Percentiles rank a stretch among this genome's conserved stretches.
These are phyloP conservation scores for Aspergillus sclerotialis DNA, from an alignment of 2,329 filamentous ascomycete genomes.

Conservation along the genomic window DNA sequence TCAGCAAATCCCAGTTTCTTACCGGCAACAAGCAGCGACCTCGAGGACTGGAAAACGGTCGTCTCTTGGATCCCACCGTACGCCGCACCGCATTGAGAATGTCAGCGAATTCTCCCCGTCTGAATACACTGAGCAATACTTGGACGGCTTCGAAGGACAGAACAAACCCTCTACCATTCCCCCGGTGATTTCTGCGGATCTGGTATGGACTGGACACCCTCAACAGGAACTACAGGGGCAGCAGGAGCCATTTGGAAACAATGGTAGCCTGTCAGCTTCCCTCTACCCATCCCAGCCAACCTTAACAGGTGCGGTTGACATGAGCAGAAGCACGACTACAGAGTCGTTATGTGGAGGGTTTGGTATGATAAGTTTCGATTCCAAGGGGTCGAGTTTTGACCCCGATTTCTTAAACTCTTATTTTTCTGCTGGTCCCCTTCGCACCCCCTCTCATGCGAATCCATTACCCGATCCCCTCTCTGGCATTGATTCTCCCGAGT, in stretches of 20 bases:
- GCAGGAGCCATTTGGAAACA: conserved; percentile 15
- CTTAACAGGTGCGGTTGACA: conserved; percentile 30
- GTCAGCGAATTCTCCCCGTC: conserved; percentile 37
- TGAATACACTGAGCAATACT: conserved; percentile 32
- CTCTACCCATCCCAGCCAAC: conserved; percentile 19
- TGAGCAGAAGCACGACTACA: conserved; percentile 40
- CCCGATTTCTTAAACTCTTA: conserved; percentile 21
- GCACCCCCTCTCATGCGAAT: conserved; percentile 23
- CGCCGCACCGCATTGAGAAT: conserved; percentile 24
- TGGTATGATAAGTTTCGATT: conserved; percentile 40
- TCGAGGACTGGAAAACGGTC: conserved; percentile 22
- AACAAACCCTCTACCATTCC: conserved; percentile 15
- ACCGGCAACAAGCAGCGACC: conserved; percentile 18
- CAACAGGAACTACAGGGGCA: conserved; percentile 14
- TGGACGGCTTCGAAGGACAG: conserved; percentile 23
- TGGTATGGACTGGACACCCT: conserved; percentile 17
- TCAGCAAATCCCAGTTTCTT: conserved; percentile 28
- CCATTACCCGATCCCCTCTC: conserved; percentile 14
- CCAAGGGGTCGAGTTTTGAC: conserved; percentile 30
- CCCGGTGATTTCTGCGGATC: conserved; percentile 17
- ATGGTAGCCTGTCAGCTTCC: conserved; percentile 11
- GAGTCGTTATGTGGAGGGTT: conserved; percentile 38
- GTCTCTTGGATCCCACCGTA: conserved; percentile 22
- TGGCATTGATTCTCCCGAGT: neutral
- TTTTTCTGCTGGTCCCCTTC: conserved; percentile 19